phyloP scores from a whole-genome alignment of 2,329 filamentous ascomycete species.

The Cercospora canescens region DNA sequence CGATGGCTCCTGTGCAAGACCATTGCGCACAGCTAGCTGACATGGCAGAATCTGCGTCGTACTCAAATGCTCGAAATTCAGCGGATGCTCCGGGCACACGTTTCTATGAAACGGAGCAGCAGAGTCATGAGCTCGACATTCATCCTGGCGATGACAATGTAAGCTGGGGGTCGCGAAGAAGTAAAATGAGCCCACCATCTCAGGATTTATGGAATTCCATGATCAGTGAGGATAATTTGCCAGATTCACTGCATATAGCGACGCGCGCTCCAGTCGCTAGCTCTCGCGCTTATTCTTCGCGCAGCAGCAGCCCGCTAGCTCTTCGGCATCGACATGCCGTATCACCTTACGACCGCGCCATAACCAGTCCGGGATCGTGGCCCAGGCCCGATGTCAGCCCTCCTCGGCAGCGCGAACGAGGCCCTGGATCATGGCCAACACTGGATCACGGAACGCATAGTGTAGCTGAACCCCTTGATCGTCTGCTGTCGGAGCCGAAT shows the following conservation, averaged over 20 bases:
- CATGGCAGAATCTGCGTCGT: not conserved
- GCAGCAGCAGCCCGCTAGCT: conserved; percentile 22
- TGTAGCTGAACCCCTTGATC: conserved; percentile 25
- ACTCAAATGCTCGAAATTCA: conserved; percentile 41
- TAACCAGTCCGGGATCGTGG: conserved; percentile 33
- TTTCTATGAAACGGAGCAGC: conserved; percentile 24
- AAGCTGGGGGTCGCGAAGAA: conserved; percentile 37
- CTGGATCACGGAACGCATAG: conserved; percentile 25
- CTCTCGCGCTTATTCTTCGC: conserved; percentile 18
- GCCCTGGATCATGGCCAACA: conserved; percentile 31
- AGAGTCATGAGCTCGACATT: conserved; percentile 32
- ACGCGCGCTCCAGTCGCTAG: conserved; percentile 19
- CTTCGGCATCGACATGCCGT: conserved; percentile 21
- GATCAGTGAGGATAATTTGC: conserved; percentile 33
- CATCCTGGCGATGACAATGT: conserved; percentile 39
- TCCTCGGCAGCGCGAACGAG: conserved; percentile 18
- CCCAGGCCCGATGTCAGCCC: conserved; percentile 27
- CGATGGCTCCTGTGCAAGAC: conserved; percentile 1
- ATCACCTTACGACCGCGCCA: conserved; percentile 28
- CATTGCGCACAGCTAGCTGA: not conserved
- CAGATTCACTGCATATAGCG: conserved; percentile 28
- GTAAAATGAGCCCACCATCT: conserved; percentile 24
- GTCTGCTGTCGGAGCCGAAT: conserved; percentile 11
- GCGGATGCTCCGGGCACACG: conserved; percentile 42
- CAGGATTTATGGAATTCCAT: conserved; percentile 37